Percentiles rank a stretch among this genome's conserved stretches.
phyloP scores from a whole-genome alignment of 2,329 filamentous ascomycete species.

The Verticillium nubilum region DNA sequence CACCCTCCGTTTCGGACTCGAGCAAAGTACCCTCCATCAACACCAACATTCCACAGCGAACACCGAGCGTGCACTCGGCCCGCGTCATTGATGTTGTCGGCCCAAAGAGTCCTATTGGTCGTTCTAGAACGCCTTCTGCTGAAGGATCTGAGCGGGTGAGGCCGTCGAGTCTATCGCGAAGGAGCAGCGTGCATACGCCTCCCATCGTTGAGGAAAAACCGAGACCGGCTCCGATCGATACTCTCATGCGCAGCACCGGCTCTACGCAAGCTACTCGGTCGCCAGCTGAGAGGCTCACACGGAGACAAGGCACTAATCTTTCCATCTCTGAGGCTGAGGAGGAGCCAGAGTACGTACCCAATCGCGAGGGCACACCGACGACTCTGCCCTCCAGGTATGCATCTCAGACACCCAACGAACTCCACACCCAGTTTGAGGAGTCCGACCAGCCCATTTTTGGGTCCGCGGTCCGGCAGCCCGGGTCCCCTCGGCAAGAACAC shows the following conservation, averaged over 20 bases:
- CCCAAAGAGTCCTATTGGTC: constrained; percentile 42
- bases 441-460: constrained; percentile 16
- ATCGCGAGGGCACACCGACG: constrained; percentile 3
- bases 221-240: constrained; percentile 14
- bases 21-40: constrained; percentile 28
- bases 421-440: constrained; percentile 4
- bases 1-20: constrained; percentile 42
- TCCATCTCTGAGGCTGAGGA: constrained; percentile 42
- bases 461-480: constrained; percentile 12
- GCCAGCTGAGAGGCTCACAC: constrained; percentile 24
- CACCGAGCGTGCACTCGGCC: constrained; percentile 48
- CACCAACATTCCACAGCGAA: constrained; percentile 31
- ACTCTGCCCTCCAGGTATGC: not conserved
- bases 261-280: constrained; percentile 20
- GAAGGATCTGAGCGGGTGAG: constrained; percentile 38
- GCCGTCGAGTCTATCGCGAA: constrained; percentile 32
- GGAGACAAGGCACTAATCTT: constrained; percentile 17
- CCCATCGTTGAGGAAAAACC: constrained; percentile 33
- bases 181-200: constrained; percentile 33
- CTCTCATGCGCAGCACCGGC: constrained; percentile 7
- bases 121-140: constrained; percentile 43
- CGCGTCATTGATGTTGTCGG: constrained; percentile 52
- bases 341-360: constrained; percentile 9
- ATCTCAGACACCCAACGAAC: constrained; percentile 6
- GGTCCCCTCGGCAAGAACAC: constrained; percentile 14